A percentile compares a stretch with the other conserved stretches of the same genome.
These are phyloP conservation scores for Blastocladiella emersonii DNA, from an alignment of 371 early-diverging fungal genomes.

Conservation along the genomic window DNA sequence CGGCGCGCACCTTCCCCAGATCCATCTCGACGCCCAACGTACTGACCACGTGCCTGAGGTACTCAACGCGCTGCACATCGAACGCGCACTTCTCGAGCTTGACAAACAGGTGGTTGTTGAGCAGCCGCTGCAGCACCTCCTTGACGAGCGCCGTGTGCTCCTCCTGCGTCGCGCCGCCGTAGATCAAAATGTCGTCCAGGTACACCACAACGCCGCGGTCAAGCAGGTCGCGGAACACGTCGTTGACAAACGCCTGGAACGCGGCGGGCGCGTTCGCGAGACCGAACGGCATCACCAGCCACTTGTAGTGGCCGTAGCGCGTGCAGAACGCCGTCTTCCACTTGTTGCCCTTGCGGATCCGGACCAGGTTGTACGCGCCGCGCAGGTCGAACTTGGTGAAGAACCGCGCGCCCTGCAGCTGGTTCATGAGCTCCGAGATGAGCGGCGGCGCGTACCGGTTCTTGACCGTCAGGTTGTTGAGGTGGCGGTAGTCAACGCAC, in stretches of 20 bases:
- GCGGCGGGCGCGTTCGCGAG: constrained; percentile 25
- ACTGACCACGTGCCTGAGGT: constrained; percentile 26
- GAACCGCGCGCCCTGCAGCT: constrained; percentile 13
- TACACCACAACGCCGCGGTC: constrained; percentile 30
- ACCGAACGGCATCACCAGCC: constrained; percentile 36
- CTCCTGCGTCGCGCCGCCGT: constrained; percentile 20
- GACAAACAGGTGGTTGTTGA: constrained; percentile 17
- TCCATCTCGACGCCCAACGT: constrained; percentile 17
- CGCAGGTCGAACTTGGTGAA: constrained; percentile 36
- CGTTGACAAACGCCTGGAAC: constrained; percentile 27
- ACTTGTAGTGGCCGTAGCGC: constrained; percentile 26
- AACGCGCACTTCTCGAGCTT: constrained; percentile 41
- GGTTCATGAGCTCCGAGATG: constrained; percentile 28
- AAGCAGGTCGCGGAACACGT: constrained; percentile 16
- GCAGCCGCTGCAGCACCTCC: constrained; percentile 20
- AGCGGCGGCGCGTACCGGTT: constrained; percentile 28
- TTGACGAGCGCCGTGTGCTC: constrained; percentile 28
- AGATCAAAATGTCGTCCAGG: constrained; percentile 45
- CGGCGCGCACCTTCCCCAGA: constrained; percentile 16
- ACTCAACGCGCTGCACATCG: constrained; percentile 14
- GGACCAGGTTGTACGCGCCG: constrained; percentile 25
- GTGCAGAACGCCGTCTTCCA: constrained; percentile 38
- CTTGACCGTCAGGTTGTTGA: constrained; percentile 31
- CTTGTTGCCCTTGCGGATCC: constrained; percentile 12
- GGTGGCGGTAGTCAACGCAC: constrained; percentile 31